These are phyloP conservation scores for Cryptococcus sp. DNA, from an alignment of 1,284 basidiomycete genomes.

Conservation along the genomic window DNA sequence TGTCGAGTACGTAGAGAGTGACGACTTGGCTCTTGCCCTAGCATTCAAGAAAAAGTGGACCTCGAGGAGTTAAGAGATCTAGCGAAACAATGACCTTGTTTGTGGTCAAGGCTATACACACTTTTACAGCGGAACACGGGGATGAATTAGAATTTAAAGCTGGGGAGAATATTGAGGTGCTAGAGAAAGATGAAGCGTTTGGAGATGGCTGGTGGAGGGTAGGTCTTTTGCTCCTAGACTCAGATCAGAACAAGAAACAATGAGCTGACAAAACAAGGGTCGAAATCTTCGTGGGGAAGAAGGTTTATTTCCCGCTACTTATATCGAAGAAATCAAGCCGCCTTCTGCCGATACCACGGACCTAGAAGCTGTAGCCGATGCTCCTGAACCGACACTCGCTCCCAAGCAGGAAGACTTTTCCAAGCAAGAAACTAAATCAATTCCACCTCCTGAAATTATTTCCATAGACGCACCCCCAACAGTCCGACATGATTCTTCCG, in stretches of 20 bases:
- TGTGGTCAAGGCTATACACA: constrained; percentile 41
- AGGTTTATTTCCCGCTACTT: constrained; percentile 88
- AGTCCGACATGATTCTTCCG: constrained; percentile 18
- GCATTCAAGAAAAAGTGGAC: too few relatives aligned
- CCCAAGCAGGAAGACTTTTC: too few relatives aligned
- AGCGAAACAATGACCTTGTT: too few relatives aligned
- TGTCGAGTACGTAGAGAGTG: too few relatives aligned
- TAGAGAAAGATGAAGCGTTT: constrained; percentile 92
- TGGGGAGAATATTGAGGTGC: constrained; percentile 80
- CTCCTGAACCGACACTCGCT: too few relatives aligned
- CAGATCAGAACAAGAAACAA: too few relatives aligned
- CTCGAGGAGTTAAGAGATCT: too few relatives aligned
- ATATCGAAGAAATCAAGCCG: constrained; percentile 61
- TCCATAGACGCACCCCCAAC: constrained; percentile 20
- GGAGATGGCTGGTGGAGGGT: constrained; percentile 99
- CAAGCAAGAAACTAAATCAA: constrained; percentile 12
- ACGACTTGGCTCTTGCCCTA: too few relatives aligned
- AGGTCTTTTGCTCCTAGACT: too few relatives aligned
- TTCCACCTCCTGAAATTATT: constrained; percentile 4
- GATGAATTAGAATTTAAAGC: constrained; percentile 86
- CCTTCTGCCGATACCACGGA: neutral
- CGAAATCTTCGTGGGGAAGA: constrained; percentile 73
- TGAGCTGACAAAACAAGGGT: constrained; percentile 55
- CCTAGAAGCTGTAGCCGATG: neutral
- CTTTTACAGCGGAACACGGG: constrained; percentile 81